Evolutionary conservation across 192 early-diverging fungal genomes (phyloP), one percentile per base, ranked within the genome.

Genomic region (Coemansia nantahalensis): DNA sequence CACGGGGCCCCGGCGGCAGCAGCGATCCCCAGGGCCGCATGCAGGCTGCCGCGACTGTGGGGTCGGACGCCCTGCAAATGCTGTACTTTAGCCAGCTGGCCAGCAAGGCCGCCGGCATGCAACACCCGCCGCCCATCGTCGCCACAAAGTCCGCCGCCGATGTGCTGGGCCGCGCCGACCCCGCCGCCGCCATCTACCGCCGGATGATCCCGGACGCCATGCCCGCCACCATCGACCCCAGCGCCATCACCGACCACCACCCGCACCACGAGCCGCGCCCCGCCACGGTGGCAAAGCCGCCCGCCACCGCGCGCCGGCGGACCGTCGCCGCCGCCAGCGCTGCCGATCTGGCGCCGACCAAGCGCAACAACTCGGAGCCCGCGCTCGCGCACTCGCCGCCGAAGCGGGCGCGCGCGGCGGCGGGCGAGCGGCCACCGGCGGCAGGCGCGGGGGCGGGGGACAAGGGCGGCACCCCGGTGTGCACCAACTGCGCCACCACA

Each of bases 401-500:
- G 31, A 35, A 35, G 32, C n/a, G 32, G 1, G 39, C 50, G 13
- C 28, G 8, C 9, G 39, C 39, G 0, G 26, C 32, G 14, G 34
- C 35, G 19, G 28, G 22, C n/a, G 21, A 42, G 32, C 13, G 36
- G 15, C 8, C 45, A 30, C 15, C 28, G 35, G 37, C 43, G 43
- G 23, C 48, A 62, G 44, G 9, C 31, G 10, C 5, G 8, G 1
- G 10, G 10, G 31, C 31, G 43, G 56, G 52, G 48, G 51, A 53
- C 39, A 69, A 62, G 34, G 60, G 63, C 0, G 56, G 50, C n/a
- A 46, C 65, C 3, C 58, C 60, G 18, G 42, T 65, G 11, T 95
- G 93, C 57, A 75, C 71, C 18, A 94, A 97, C 77, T 97, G 95
- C 68, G 51, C 62, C 8, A 94, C 92, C 2, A 92, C 85, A 9